Conservation (phyloP, 306 rosid species). For the Fragaria ananassa region DNA sequence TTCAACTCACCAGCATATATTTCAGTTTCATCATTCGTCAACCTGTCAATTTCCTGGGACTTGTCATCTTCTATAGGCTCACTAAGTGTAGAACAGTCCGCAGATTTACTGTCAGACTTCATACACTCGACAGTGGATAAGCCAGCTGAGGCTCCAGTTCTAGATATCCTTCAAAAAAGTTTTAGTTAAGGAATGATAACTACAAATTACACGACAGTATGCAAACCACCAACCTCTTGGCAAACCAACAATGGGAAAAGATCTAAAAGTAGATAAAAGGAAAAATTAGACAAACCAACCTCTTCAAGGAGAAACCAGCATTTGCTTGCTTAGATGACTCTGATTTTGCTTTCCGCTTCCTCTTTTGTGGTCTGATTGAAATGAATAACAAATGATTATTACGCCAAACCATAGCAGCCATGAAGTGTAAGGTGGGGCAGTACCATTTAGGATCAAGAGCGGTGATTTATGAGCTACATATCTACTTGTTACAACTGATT, state of each 20-base stretch:
- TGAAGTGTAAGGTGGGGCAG: slow-evolving; percentile 4
- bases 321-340: slow-evolving; percentile 23
- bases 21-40: slow-evolving; percentile 15
- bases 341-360: slow-evolving; percentile 18
- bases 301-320: slow-evolving; percentile 17
- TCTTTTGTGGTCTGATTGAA: slow-evolving; percentile 40
- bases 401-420: slow-evolving; percentile 10
- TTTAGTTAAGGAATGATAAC: slow-evolving; percentile 17
- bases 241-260: background rate
- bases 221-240: background rate
- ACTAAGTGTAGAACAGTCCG: slow-evolving; percentile 7
- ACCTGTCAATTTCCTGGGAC: slow-evolving; percentile 4
- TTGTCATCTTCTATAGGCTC: slow-evolving; percentile 20
- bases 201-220: background rate
- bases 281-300: slow-evolving; percentile 23
- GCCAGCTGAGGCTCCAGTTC: slow-evolving; percentile 24
- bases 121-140: slow-evolving; percentile 17
- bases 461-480: background rate
- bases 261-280: slow-evolving; percentile 7
- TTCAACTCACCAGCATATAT: slow-evolving; percentile 20
- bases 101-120: slow-evolving; percentile 19
- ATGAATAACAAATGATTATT: slow-evolving; percentile 21
- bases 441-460: slow-evolving; percentile 15
- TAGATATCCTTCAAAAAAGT: slow-evolving; percentile 21
- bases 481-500: background rate